Evolutionary conservation across 108 stramenopile genomes (phyloP).

Genomic region (Seminavis robusta): DNA sequence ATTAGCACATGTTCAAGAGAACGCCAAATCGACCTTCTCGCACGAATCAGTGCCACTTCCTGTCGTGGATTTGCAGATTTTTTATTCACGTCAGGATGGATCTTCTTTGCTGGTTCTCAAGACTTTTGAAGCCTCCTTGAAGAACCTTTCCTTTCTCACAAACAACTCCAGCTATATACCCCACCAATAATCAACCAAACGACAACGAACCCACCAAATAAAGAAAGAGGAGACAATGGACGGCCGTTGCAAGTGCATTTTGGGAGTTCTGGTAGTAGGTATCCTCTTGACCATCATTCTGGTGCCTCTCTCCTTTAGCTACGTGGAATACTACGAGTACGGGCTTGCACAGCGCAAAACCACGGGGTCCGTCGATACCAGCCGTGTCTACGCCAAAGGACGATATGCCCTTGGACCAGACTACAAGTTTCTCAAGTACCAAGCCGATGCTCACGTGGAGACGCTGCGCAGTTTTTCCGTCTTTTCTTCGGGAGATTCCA

Average conservation of each 20-base stretch:
- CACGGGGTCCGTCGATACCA: slow-evolving; percentile 30
- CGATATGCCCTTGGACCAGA: slow-evolving; percentile 33
- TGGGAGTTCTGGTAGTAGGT: slow-evolving; percentile 4
- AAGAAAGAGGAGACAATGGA: no score
- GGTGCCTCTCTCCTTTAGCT: slow-evolving; percentile 32
- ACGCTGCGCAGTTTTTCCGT: slow-evolving; percentile 23
- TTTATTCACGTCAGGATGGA: no score
- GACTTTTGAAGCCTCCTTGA: no score
- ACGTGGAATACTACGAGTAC: slow-evolving; percentile 54
- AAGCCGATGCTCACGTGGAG: slow-evolving; percentile 45
- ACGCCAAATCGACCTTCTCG: no score
- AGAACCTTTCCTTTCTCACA: no score
- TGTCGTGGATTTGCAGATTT: no score
- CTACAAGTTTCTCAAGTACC: slow-evolving; percentile 40
- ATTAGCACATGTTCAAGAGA: no score
- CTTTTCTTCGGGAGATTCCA: slow-evolving; percentile 27
- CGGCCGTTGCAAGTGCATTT: neutral
- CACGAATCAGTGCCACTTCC: no score
- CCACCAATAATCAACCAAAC: no score
- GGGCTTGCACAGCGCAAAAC: slow-evolving; percentile 36
- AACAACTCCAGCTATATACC: no score
- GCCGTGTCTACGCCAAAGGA: slow-evolving; percentile 30
- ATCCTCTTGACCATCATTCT: slow-evolving; percentile 39
- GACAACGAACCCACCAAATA: no score
- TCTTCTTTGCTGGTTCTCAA: no score